phyloP scores from a whole-genome alignment of 441 rosid species.

The Adansonia madagascariensis region DNA sequence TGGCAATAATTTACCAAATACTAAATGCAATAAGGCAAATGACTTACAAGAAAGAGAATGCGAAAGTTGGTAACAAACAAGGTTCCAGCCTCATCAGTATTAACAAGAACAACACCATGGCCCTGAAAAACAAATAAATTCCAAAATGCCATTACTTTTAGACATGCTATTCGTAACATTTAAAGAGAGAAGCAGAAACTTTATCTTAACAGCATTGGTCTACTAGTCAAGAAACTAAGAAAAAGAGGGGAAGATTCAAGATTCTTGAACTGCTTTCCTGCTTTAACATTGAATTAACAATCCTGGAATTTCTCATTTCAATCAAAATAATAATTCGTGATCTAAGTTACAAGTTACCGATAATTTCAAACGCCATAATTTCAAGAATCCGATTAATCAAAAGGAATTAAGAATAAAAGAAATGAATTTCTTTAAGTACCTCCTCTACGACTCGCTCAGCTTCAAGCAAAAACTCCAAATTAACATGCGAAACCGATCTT shows the following conservation, averaged over 20 bases:
- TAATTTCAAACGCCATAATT: not conserved
- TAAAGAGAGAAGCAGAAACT: not conserved
- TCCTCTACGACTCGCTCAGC: constrained; percentile 63
- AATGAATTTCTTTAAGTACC: constrained; percentile 42
- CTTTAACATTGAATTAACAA: constrained; percentile 1
- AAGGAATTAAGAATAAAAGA: not conserved
- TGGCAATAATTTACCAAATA: not conserved
- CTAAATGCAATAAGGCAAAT: not conserved
- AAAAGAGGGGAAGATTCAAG: not conserved
- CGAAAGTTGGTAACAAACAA: constrained; percentile 89
- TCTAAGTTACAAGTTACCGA: not conserved
- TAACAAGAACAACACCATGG: constrained; percentile 83
- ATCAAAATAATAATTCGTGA: not conserved
- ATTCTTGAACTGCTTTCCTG: not conserved
- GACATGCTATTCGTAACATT: not conserved
- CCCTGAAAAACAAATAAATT: constrained; percentile 50
- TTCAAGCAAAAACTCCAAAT: constrained; percentile 73
- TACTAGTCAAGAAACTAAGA: not conserved
- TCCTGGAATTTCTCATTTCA: constrained; percentile 8
- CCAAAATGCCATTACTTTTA: not conserved
- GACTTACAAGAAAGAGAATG: constrained; percentile 84
- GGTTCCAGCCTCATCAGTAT: constrained; percentile 81
- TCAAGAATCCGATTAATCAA: not conserved
- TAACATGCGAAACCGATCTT: constrained; percentile 52
- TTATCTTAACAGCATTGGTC: not conserved